Conservation (phyloP, 352 stramenopile species). For the Globisporangium carolinianum region DNA sequence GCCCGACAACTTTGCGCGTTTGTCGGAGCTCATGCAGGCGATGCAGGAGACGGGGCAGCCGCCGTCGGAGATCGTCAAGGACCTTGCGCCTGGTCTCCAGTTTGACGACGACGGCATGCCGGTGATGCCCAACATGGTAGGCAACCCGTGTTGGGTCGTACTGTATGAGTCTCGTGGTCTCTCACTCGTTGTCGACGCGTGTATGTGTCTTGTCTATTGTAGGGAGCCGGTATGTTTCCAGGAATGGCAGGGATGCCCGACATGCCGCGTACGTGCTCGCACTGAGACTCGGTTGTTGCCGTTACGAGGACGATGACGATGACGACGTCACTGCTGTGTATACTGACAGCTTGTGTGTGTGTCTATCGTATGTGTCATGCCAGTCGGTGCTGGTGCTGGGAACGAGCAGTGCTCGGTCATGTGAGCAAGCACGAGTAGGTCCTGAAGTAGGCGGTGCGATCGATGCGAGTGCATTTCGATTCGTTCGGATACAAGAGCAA, state of each 20-base stretch:
- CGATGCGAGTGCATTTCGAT: too few relatives aligned
- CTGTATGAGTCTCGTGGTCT: too few relatives aligned
- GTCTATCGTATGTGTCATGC: constrained; percentile 6
- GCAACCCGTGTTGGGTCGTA: background rate
- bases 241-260: constrained; percentile 79
- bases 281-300: too few relatives aligned
- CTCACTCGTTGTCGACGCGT: too few relatives aligned
- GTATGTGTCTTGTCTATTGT: too few relatives aligned
- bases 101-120: constrained; percentile 91
- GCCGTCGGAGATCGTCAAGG: constrained; percentile 96
- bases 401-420: constrained; percentile 74
- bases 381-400: constrained; percentile 47
- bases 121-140: constrained; percentile 90
- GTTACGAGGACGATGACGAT: too few relatives aligned
- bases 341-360: constrained; percentile 4
- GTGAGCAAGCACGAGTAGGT: constrained; percentile 17
- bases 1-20: constrained; percentile 91
- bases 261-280: constrained; percentile 45
- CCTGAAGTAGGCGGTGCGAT: background rate
- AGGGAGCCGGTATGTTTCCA: constrained; percentile 74
- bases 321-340: too few relatives aligned
- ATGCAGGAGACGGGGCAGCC: constrained; percentile 92
- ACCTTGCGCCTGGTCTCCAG: constrained; percentile 89
- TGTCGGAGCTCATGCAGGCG: constrained; percentile 98
- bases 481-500: too few relatives aligned